A percentile compares a stretch with the other conserved stretches of the same genome.
These are phyloP conservation scores for Extremus antarcticus DNA, from an alignment of 495 filamentous ascomycete species.

Conservation along the genomic window DNA sequence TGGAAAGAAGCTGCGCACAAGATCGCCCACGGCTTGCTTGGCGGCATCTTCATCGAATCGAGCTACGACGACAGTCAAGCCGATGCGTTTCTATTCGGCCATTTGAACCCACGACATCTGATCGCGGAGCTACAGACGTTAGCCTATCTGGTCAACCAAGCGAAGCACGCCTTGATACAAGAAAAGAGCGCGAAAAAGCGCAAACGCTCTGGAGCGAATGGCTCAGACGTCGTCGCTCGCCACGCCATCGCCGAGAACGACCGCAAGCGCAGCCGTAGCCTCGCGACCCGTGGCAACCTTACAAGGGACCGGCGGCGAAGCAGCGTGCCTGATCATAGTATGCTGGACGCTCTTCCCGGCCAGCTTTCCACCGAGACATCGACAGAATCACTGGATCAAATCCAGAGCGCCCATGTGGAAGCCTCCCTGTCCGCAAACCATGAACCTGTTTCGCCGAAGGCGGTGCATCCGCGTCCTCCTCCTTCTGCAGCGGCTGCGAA, in stretches of 20 bases:
- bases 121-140: conserved; percentile 63
- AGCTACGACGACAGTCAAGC: conserved; percentile 70
- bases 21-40: conserved; percentile 54
- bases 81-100: conserved; percentile 71
- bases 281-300: conserved; percentile 1
- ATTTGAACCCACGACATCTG: conserved; percentile 73
- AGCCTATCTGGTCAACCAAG: conserved; percentile 49
- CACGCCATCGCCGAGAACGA: not conserved
- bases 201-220: conserved; percentile 22
- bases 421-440: not conserved
- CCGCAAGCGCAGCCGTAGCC: conserved; percentile 17
- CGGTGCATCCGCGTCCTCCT: not conserved
- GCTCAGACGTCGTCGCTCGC: not conserved
- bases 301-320: not conserved
- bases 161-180: conserved; percentile 24
- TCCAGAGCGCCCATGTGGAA: not conserved
- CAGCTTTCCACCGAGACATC: not conserved
- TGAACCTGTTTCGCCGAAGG: not conserved
- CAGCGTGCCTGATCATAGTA: conserved; percentile 6
- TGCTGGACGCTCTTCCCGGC: not conserved
- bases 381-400: not conserved
- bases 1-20: conserved; percentile 83
- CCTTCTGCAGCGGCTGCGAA: not conserved
- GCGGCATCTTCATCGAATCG: conserved; percentile 88
- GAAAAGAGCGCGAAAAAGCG: conserved; percentile 26